Percentiles rank a stretch among this genome's conserved stretches.
Conservation (phyloP, 2,329 filamentous ascomycete genomes). For the Thielaviopsis punctulata region DNA sequence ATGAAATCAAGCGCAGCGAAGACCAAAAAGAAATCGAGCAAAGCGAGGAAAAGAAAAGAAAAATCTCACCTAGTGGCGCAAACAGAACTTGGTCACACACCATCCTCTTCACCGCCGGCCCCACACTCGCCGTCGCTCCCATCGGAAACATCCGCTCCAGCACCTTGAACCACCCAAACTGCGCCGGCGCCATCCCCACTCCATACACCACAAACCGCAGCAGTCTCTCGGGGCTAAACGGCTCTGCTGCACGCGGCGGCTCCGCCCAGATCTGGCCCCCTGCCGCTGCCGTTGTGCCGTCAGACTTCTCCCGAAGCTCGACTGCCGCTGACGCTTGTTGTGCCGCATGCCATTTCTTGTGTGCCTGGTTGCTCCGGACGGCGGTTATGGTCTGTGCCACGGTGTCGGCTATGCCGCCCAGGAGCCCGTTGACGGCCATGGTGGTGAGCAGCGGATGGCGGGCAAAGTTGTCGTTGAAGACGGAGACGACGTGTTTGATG, state of each 20-base stretch:
- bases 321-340: no score
- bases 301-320: slow-evolving; percentile 57
- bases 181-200: slow-evolving; percentile 86
- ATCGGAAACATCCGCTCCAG: slow-evolving; percentile 70
- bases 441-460: slow-evolving; percentile 63
- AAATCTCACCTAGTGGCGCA: slow-evolving; percentile 48
- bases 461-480: slow-evolving; percentile 6
- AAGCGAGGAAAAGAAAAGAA: no score
- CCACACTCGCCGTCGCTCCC: slow-evolving; percentile 54
- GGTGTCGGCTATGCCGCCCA: slow-evolving; percentile 91
- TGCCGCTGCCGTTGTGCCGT: no score
- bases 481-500: not conserved
- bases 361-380: slow-evolving; percentile 47
- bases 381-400: slow-evolving; percentile 86
- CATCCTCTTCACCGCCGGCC: slow-evolving; percentile 74
- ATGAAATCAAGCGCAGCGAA: no score
- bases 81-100: slow-evolving; percentile 87
- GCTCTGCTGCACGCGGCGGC: slow-evolving; percentile 30
- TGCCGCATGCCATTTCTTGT: slow-evolving; percentile 28
- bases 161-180: slow-evolving; percentile 92
- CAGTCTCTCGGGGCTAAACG: slow-evolving; percentile 89
- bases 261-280: slow-evolving; percentile 55
- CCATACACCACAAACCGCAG: slow-evolving; percentile 95
- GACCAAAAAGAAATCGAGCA: no score
- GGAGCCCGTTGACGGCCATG: slow-evolving; percentile 95